These are phyloP conservation scores for Astrothelium macrocarpum DNA, from an alignment of 495 filamentous ascomycete genomes.

Conservation along the genomic window DNA sequence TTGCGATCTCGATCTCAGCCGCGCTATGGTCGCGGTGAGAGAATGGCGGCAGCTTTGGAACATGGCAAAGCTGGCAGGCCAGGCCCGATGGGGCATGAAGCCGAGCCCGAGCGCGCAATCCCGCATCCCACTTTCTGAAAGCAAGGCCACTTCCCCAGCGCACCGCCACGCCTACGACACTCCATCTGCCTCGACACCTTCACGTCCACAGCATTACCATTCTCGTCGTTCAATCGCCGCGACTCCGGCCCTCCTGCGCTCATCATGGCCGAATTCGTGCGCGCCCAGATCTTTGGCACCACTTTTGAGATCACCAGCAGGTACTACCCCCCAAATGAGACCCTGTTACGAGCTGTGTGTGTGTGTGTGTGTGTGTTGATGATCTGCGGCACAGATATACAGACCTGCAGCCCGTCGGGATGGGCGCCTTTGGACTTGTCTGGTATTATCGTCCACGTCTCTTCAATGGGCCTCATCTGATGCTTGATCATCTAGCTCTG, in stretches of 20 bases:
- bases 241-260: slow-evolving; percentile 15
- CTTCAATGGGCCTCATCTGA: neutral
- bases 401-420: slow-evolving; percentile 94
- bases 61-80: neutral
- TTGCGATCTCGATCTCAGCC: neutral
- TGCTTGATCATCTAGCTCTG: slow-evolving; percentile 54
- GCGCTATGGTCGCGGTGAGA: slow-evolving; percentile 3
- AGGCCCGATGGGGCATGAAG: neutral
- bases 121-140: neutral
- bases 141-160: neutral
- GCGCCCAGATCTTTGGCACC: slow-evolving; percentile 98
- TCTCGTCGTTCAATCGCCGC: neutral
- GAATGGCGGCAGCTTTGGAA: neutral
- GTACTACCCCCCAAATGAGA: slow-evolving; percentile 40
- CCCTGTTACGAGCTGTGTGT: neutral
- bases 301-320: slow-evolving; percentile 99
- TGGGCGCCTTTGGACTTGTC: slow-evolving; percentile 97
- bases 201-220: neutral
- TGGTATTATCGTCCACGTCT: slow-evolving; percentile 51
- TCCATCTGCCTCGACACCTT: neutral
- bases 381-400: slow-evolving; percentile 65
- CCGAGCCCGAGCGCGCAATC: neutral
- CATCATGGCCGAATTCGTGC: slow-evolving; percentile 95
- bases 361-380: neutral
- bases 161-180: slow-evolving; percentile 1